phyloP scores from a whole-genome alignment of 352 stramenopile genomes.

The Globisporangium lucens region DNA sequence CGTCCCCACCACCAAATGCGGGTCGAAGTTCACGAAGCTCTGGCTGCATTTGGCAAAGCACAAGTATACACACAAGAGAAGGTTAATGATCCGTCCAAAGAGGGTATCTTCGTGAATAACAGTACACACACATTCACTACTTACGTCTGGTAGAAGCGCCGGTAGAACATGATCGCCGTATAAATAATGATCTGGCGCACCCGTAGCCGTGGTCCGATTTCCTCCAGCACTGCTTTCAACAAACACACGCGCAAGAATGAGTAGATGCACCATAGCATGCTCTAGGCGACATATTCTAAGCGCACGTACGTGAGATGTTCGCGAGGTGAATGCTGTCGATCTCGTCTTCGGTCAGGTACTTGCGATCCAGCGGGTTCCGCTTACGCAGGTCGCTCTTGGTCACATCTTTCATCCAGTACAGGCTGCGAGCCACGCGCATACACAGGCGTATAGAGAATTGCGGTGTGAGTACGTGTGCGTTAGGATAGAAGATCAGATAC shows the following conservation, averaged over 20 bases:
- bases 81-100: background rate
- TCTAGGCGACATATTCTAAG: background rate
- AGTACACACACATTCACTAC: slow-evolving; percentile 1
- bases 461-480: background rate
- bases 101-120: background rate
- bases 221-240: slow-evolving; percentile 60
- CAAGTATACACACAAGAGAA: background rate
- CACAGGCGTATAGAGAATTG: background rate
- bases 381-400: slow-evolving; percentile 70
- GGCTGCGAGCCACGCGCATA: slow-evolving; percentile 22
- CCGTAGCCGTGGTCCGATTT: slow-evolving; percentile 74
- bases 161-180: slow-evolving; percentile 88
- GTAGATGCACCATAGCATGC: background rate
- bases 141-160: slow-evolving; percentile 88
- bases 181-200: slow-evolving; percentile 91
- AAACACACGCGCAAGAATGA: background rate
- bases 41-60: slow-evolving; percentile 41
- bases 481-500: background rate
- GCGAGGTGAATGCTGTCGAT: slow-evolving; percentile 88
- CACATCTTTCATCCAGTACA: slow-evolving; percentile 90
- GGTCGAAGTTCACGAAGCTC: slow-evolving; percentile 88
- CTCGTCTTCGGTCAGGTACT: slow-evolving; percentile 74
- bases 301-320: slow-evolving; percentile 72
- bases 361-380: slow-evolving; percentile 74
- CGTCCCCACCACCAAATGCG: slow-evolving; percentile 79